Evolutionary conservation across 1,284 basidiomycete genomes (phyloP).

Genomic region (Farysia itapuensis): DNA sequence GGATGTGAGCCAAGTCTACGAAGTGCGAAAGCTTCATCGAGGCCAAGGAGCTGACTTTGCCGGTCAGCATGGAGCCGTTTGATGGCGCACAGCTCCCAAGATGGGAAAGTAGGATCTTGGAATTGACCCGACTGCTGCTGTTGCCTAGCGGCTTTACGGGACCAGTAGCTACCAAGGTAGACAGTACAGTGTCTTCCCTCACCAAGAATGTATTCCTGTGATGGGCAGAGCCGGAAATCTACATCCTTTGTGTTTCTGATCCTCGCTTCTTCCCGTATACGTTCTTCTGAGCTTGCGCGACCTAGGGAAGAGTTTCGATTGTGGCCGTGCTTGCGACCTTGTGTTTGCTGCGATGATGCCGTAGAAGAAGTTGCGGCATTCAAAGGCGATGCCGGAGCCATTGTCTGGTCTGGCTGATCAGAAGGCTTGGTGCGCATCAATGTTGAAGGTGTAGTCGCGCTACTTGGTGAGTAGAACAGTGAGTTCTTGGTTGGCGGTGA

Average conservation of each 20-base stretch:
- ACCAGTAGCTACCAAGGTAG: slow-evolving; percentile 47
- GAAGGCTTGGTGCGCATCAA: background rate
- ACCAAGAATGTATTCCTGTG: slow-evolving; percentile 47
- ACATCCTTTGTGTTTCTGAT: slow-evolving; percentile 47
- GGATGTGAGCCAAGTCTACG: slow-evolving; percentile 52
- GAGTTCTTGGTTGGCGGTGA: slow-evolving; percentile 21
- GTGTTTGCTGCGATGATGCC: slow-evolving; percentile 2
- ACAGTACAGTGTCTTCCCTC: slow-evolving; percentile 55
- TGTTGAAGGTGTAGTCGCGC: slow-evolving; percentile 15
- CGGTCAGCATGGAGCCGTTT: slow-evolving; percentile 55
- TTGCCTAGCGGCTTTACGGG: background rate
- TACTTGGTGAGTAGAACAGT: slow-evolving; percentile 21
- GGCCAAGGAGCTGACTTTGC: slow-evolving; percentile 51
- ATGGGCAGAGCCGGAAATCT: slow-evolving; percentile 48
- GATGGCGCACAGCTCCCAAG: slow-evolving; percentile 55
- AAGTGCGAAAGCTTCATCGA: slow-evolving; percentile 57
- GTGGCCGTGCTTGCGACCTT: slow-evolving; percentile 11
- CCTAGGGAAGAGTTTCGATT: slow-evolving; percentile 44
- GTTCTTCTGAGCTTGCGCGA: slow-evolving; percentile 46
- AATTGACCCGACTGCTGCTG: background rate
- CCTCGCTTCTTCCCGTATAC: slow-evolving; percentile 37
- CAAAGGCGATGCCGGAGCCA: background rate
- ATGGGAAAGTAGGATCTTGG: background rate
- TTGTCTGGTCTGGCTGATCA: background rate
- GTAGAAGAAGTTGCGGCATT: background rate